phyloP scores from a whole-genome alignment of 169 alveolate genomes.

The Plasmodium yoelii region DNA sequence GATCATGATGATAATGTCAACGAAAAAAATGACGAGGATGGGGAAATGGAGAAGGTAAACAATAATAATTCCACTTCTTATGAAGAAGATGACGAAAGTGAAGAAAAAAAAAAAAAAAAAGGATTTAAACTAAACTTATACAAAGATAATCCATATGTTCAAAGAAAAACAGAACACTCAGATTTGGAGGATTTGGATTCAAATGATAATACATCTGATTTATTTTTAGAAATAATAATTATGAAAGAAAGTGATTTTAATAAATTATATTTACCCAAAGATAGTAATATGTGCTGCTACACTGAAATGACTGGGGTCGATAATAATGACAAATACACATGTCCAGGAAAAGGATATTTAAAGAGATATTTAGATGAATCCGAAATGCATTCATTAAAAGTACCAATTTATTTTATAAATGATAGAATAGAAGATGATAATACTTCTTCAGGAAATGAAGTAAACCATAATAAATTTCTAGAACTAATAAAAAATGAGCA shows the following conservation, averaged over 20 bases:
- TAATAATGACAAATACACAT: conserved; percentile 31
- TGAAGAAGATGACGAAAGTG: background rate
- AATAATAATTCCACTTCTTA: background rate
- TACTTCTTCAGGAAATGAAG: conserved; percentile 8
- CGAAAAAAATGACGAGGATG: conserved; percentile 2
- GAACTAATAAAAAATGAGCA: conserved; percentile 7
- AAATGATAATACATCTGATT: conserved; percentile 8
- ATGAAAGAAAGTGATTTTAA: conserved; percentile 76
- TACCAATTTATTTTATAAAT: conserved; percentile 75
- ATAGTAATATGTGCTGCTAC: conserved; percentile 52
- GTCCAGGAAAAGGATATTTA: conserved; percentile 76
- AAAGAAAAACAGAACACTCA: conserved; percentile 43
- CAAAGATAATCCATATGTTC: conserved; percentile 56
- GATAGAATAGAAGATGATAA: conserved; percentile 28
- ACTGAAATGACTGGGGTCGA: conserved; percentile 26
- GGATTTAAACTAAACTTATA: conserved; percentile 58
- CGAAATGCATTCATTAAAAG: conserved; percentile 52
- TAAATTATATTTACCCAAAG: conserved; percentile 63
- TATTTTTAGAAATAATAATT: conserved; percentile 68
- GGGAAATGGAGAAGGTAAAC: background rate
- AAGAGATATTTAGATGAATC: conserved; percentile 58
- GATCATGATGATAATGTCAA: background rate
- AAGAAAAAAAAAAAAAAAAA: conserved; percentile 35
- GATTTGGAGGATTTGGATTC: conserved; percentile 2
- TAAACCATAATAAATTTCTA: conserved; percentile 36